These are phyloP conservation scores for Acanthamoeba culbertsoni DNA, from an alignment of 208 protist genomes.

Conservation along the genomic window DNA sequence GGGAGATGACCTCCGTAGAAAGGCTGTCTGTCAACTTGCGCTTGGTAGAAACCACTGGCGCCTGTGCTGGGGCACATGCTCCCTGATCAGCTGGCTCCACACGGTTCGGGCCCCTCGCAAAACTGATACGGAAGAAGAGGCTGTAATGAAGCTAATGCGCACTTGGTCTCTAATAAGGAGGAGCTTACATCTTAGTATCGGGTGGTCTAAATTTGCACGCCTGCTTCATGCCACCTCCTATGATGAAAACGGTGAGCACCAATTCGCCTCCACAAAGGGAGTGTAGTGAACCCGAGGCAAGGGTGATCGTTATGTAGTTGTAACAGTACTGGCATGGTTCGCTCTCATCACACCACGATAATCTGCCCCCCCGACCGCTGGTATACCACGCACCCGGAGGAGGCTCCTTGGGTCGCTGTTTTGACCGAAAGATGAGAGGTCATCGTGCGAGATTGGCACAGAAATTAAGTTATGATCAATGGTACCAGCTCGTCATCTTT, in stretches of 20 bases:
- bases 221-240: not conserved
- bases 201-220: not conserved
- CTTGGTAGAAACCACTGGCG: too few species aligned
- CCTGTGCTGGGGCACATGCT: too few species aligned
- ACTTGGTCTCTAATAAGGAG: not conserved
- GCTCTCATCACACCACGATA: conserved; percentile 24
- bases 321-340: not conserved
- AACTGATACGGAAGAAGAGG: too few species aligned
- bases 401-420: not conserved
- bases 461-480: too few species aligned
- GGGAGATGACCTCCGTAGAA: not conserved
- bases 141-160: too few species aligned
- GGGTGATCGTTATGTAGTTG: not conserved
- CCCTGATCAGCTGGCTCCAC: too few species aligned
- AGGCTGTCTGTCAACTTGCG: not conserved
- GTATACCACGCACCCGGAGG: conserved; percentile 13
- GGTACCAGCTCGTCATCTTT: too few species aligned
- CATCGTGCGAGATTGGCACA: not conserved
- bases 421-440: not conserved
- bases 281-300: not conserved
- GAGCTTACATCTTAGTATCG: not conserved
- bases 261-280: not conserved
- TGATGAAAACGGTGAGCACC: not conserved
- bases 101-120: too few species aligned
- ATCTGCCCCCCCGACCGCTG: not conserved